Evolutionary conservation across 176 grass and related monocot species (phyloP), one percentile per base, ranked within the genome.

Genomic region (Rhynchospora tenuis): DNA sequence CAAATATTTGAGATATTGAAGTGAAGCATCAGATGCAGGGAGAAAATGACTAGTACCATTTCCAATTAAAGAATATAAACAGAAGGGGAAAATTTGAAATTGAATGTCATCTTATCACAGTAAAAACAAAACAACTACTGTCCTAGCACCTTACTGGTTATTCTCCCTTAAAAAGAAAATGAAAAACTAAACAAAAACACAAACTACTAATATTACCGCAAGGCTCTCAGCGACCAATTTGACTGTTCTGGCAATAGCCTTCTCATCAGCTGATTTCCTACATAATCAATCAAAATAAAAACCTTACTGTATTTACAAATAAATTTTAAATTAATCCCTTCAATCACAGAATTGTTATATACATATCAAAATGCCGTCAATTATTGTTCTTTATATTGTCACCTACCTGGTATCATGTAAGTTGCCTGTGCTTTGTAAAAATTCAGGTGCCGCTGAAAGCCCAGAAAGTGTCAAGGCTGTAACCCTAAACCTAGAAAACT

Each of bases 401-500:
- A 14, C 50, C 84, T 78, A 95, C 96, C 91, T 95, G 73, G 89
- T 89, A 84, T 99, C 96, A 55, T 88, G 79, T 15, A 99, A 73
- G 70, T 88, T 91, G 58, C 96, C 96, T 73, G 89, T 88, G 85
- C 79, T 99, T 88, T 93, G 84, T 48, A 99, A 91, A 86, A 95
- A 93, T 87, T 99, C 96, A 73, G 91, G 91, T 85, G 93, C 89
- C 64, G 66, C 83, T 52, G 96, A 68, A 88, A 99, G 85, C 76
- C 89, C 96, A 7, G 96, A 95, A 80, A 99, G 91, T 83, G 96
- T 99, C 47, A 92, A 85, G 16, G 96, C 96, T 68, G 96, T 99
- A 71, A 99, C 89, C 83, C 96, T 95, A 78, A 99, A 95, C 86
- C 96, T 95, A 42, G 96, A 99, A 86, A 99, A 99, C 50, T 99